Evolutionary conservation across 495 filamentous ascomycete genomes (phyloP), one percentile per base, ranked within the genome.

Genomic region (Penicillium silybi): DNA sequence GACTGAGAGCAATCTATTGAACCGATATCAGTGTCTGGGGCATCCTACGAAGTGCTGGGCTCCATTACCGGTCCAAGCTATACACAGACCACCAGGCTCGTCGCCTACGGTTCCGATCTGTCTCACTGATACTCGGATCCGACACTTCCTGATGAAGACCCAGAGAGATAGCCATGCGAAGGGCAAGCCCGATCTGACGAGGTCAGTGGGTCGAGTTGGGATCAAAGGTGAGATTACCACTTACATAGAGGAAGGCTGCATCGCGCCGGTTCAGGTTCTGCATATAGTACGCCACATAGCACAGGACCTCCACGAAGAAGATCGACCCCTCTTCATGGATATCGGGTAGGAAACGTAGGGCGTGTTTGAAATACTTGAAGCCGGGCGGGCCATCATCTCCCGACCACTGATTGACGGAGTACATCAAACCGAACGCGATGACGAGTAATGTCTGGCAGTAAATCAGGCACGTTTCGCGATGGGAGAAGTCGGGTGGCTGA

Each of bases 51-150:
- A 18, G 9, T 11, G 2, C 1, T n/a, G 16, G 41, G n/a, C 7
- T 18, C 15, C 9, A 13, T 20, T 57, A 63, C 55, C 76, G 64
- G 49, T 80, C 77, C 20, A 80, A 50, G 54, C 71, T 75, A 48
- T 80, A 80, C 7, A 79, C 69, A 27, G 72, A 77, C 77, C 76
- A 80, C 76, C 76, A 80, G 2, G 75, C 68, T 20, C 75, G 67
- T 7, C 75, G 67, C 9, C 77, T 71, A 44, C 71, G 72, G 32
- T 77, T 75, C 17, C 72, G 64, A 20, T 67, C 69, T 15, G 53
- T 53, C 20, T 69, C 63, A 42, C 58, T 64, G 22, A 71, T 65
- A 15, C 48, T 48, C 13, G 55, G 54, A n/a, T 67, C 56, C 3
- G 59, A 65, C 2, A 75, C 73, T 43, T 79, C 75, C 39, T 78